Conservation (phyloP, 78 protist genomes). For the Creolimax fragrantissima region DNA sequence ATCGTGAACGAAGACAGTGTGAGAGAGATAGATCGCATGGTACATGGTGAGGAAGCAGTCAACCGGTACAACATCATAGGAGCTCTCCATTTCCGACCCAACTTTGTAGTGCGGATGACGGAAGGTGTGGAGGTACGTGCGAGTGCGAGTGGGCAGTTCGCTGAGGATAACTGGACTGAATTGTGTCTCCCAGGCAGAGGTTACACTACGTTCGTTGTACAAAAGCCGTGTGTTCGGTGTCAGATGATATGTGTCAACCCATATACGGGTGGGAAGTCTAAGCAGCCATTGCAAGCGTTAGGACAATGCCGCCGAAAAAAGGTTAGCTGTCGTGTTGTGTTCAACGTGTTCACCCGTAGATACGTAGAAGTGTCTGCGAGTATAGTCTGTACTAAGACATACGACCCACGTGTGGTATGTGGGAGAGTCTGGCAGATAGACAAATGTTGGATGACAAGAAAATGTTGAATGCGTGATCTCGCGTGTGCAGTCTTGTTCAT, state of each 20-base stretch:
- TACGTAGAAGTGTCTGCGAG: no score
- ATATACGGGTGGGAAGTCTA: not conserved
- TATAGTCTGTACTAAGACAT: no score
- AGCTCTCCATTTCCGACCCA: not conserved
- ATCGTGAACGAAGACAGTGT: not conserved
- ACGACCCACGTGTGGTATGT: no score
- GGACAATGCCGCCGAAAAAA: not conserved
- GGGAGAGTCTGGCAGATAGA: no score
- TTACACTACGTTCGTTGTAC: not conserved
- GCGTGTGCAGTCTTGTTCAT: no score
- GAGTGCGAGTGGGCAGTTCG: not conserved
- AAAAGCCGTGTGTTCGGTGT: not conserved
- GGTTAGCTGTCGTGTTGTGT: no score
- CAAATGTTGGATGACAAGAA: no score
- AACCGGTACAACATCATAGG: not conserved
- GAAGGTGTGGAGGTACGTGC: no score
- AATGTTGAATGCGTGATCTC: no score
- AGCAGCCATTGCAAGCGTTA: not conserved
- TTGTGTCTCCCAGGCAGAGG: not conserved
- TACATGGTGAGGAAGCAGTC: not conserved
- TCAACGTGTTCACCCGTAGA: no score
- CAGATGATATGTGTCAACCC: not conserved
- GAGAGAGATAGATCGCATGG: not conserved
- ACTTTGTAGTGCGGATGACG: not conserved
- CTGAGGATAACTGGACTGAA: not conserved